Evolutionary conservation across 768 basidiomycete genomes (phyloP), one percentile per base, ranked within the genome.

Genomic region (Psilocybe sp.): DNA sequence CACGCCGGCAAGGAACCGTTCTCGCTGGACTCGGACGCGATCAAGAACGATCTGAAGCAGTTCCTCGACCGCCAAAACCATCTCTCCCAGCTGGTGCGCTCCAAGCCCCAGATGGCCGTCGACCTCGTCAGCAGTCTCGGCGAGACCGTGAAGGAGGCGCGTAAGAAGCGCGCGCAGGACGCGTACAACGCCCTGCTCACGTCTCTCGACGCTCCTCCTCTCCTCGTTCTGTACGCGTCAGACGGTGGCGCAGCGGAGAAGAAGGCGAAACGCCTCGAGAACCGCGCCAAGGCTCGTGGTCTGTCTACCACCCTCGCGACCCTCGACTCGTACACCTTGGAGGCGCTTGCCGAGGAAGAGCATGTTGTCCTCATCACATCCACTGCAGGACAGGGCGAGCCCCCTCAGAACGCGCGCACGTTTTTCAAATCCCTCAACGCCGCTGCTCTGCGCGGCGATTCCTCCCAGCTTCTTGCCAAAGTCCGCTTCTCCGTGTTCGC

Each of bases 1-100:
- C 69, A 68, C 19, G 69, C 68, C 39, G 87, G 87, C 37, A 76
- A 84, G 62, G 92, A 95, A 55, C 87, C 90, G 13, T 99, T 99
- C 75, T 78, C 80, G 11, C 84, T 99, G 51, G 97, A 98, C 69
- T 94, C 92, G 3, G 92, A 96, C 58, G 77, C 86, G 28, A 81
- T 99, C 70, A 98, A 98, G 79, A 87, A 91, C 52, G 96, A 97
- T 60, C 75, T 99, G 16, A 83, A 86, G 65, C 78, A 86, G 58
- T 99, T 98, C 82, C 84, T 99, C 53, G 95, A 98, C 64, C 79
- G 94, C 40, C 90, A 98, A 68, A 98, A 96, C 66, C 96, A 98
- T 63, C 81, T 98, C 44, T 96, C 93, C 1, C 95, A 98, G 68
- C 85, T 99, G 54, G 84, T 88, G 35, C 84, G 84, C 12, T 81